phyloP scores from a whole-genome alignment of 2,329 filamentous ascomycete species.

The Colletotrichum siamense region DNA sequence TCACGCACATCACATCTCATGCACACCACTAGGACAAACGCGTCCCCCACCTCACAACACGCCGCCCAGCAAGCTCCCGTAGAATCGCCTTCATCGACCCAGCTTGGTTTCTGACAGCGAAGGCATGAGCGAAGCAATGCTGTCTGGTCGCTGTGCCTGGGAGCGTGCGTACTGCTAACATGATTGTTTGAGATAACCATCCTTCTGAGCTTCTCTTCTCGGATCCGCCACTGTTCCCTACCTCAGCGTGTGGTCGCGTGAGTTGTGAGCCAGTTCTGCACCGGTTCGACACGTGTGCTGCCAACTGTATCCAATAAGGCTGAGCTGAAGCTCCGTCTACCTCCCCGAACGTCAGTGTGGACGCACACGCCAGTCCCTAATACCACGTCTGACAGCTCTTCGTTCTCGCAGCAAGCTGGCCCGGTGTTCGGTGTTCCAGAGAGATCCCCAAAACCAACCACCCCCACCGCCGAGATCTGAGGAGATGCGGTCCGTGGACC shows the following conservation, averaged over 20 bases:
- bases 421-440: not conserved
- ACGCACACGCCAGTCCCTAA: not conserved
- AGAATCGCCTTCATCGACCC: not conserved
- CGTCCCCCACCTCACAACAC: not conserved
- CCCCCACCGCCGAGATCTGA: constrained; percentile 5
- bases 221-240: not conserved
- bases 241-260: not conserved
- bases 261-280: not conserved
- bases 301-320: not conserved
- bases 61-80: not conserved
- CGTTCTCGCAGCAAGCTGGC: not conserved
- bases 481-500: constrained; percentile 5
- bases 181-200: not conserved
- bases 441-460: not conserved
- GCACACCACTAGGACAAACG: not conserved
- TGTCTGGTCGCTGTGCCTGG: not conserved
- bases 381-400: not conserved
- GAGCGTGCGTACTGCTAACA: not conserved
- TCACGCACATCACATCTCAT: not conserved
- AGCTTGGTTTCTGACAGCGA: not conserved
- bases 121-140: not conserved
- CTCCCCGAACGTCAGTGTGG: not conserved
- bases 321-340: not conserved
- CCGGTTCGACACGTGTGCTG: not conserved
- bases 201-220: not conserved